Base-by-base conservation (phyloP, 768 basidiomycete species). In the Rhodosporidiobolus sp. region DNA sequence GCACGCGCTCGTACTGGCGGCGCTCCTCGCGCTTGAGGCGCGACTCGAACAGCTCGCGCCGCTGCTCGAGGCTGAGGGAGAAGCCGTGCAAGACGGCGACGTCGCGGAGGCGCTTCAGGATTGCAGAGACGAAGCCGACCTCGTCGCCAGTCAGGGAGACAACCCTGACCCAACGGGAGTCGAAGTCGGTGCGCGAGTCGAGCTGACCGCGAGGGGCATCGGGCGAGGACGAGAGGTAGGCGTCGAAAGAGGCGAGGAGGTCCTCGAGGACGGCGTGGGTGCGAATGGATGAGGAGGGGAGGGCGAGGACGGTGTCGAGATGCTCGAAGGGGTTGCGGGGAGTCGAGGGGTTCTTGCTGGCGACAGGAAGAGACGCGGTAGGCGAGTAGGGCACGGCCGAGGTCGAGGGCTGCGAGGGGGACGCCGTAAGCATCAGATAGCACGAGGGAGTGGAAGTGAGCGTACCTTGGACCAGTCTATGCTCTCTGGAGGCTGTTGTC, bases 401-500 rank as follows among this genome's bases (percentile, higher is more conserved):
- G 8, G 71, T 72, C n/a, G 71, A 72, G 11, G 71, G 71, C 66
- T 72, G n/a, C n/a, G 55, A 7, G 17, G 38, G 48, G n/a, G 1
- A 1, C 2, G 12, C 6, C 0, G 43, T 5, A 28, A 9, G 35
- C n/a, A n/a, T 62, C 11, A 66, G 65, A 43, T 34, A 1, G 2
- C 20, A 0, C n/a, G 30, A 0, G 6, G 35, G 22, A 7, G 38
- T 2, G 30, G 30, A 24, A 12, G 57, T n/a, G n/a, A 12, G 54
- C 48, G 45, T 35, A 72, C 70, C 55, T 57, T 50, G 10, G 65
- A 67, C 70, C 70, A 67, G 56, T 72, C 65, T 67, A 64, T 54
- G 16, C 14, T 14, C 38, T 43, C 14, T 7, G 7, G 38, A 7
- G 55, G 19, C 12, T 32, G 19, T 1, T 17, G 11, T 16, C 38